phyloP scores from a whole-genome alignment of 805 yeast species.

The Ogataea salicorniae region DNA sequence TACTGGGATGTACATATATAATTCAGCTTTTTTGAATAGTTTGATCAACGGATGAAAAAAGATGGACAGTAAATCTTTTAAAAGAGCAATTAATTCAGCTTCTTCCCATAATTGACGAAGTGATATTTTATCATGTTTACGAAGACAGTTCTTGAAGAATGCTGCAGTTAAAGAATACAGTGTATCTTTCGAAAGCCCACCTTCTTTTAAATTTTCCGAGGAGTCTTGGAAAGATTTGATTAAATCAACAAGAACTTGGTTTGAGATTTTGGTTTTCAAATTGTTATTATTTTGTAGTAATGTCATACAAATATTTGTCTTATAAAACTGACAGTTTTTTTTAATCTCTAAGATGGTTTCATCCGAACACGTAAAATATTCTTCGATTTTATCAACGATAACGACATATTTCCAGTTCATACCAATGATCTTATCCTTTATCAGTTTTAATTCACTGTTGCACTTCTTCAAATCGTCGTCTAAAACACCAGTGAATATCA shows the following conservation, averaged over 20 bases:
- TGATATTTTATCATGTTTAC: constrained; percentile 71
- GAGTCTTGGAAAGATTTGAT: constrained; percentile 15
- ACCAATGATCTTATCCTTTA: constrained; percentile 37
- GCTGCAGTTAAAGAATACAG: constrained; percentile 53
- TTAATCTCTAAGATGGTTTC: constrained; percentile 26
- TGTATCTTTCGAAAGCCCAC: constrained; percentile 25
- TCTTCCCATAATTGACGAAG: constrained; percentile 80
- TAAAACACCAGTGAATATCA: constrained; percentile 64
- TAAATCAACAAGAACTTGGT: constrained; percentile 11
- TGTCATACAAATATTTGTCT: constrained; percentile 22
- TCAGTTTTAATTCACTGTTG: constrained; percentile 44
- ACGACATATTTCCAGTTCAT: constrained; percentile 5
- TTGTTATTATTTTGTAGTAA: constrained; percentile 23
- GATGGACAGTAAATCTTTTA: constrained; percentile 67
- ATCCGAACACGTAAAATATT: constrained; percentile 25
- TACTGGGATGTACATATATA: constrained; percentile 60
- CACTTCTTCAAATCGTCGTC: constrained; percentile 70
- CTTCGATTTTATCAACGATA: constrained; percentile 24
- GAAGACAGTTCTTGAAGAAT: constrained; percentile 55
- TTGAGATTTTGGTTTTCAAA: constrained; percentile 9
- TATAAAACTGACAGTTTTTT: constrained; percentile 23
- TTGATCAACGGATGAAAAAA: constrained; percentile 71
- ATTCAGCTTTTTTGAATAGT: constrained; percentile 60
- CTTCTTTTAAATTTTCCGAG: background rate
- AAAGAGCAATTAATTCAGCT: constrained; percentile 68